Base-by-base conservation (phyloP, 1,139 yeast genomes). In the Pichia sp. region DNA sequence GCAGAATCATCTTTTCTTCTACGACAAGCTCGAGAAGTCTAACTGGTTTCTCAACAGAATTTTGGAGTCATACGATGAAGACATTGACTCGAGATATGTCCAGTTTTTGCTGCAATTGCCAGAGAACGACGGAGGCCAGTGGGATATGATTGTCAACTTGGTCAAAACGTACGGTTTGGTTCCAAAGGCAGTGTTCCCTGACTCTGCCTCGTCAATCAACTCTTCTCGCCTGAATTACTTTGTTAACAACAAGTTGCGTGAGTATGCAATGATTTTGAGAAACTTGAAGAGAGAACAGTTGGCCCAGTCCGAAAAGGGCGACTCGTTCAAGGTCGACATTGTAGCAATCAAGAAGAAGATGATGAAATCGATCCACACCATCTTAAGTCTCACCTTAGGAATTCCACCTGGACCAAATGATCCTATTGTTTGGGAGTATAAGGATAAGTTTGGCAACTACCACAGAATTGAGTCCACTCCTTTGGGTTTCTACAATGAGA, bases 121-220 rank as follows among this genome's bases (percentile, higher is more conserved):
- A 13, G 79, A 81, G 57, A 74, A 78, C 56, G 89, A 84, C 64
- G 89, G 89, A 54, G 89, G 89, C 54, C 88, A 84, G 70, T 84
- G 87, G 86, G 87, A 83, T 65, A 80, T 83, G 85, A 75, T 83
- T 64, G 79, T 82, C 50, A 84, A 83, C 62, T 69, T 84, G 58
- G 80, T 84, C 48, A 75, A 76, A 55, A 81, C 80, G 64, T 84
- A 82, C 64, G 89, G 89, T 16, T 67, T 81, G 49, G 82, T 84
- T 49, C 89, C 89, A 19, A 75, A 81, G 58, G 75, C 81, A 52
- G 67, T 77, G 38, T 84, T 75, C 68, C 87, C 86, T 11, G 89
- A 84, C 64, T 78, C 83, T 53, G 79, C 77, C 50, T 84, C 82
- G 60, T 78, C 87, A 2, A 67, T 74, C n/a, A 68, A 73, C 54